Base-by-base conservation (phyloP, 2,329 filamentous ascomycete genomes). In the Zalaria obscura region DNA sequence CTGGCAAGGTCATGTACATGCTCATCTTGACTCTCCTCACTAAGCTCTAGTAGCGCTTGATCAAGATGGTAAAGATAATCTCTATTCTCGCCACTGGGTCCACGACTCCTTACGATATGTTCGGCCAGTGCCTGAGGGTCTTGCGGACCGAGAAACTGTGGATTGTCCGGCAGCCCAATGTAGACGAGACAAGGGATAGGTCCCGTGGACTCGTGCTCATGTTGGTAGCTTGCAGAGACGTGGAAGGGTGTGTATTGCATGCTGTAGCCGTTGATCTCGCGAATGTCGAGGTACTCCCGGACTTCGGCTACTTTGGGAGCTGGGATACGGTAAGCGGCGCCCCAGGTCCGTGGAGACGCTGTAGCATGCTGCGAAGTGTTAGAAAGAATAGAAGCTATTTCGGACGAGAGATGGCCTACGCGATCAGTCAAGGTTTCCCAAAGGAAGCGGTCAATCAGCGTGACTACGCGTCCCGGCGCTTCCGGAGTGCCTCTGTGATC, bases 201-300 rank as follows among this genome's bases (percentile, higher is more conserved):
- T 5, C 40, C 28, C 2, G 51, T 38, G 5, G 51, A 36, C 7
- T 38, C 27, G 44, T 52, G 73, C 70, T 41, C 57, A 61, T 52
- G 76, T 71, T 42, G 9, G 57, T 50, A 52, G 1, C 48, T 49
- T 27, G 50, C 48, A 3, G 74, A 69, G 5, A 80, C 78, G 52
- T 88, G 70, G 60, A 96, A 95, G 0, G 82, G 77, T 27, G 87
- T 85, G 61, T 87, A 85, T 62, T 95, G 88, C 50, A 94, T 93
- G 41, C 80, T 84, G 64, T 98, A 98, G 26, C 91, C 91, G 64
- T 96, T 94, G 57, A 96, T 94, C 63, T 98, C 91, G 36, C 91
- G 80, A 49, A 95, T 89, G 61, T 96, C 88, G 38, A 98, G 83
- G 59, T 95, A 95, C 44, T 79, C 73, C 51, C 84, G 80, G 3